These are phyloP conservation scores for Corniculantispora saksenae DNA, from an alignment of 2,329 filamentous ascomycete species.

Conservation along the genomic window DNA sequence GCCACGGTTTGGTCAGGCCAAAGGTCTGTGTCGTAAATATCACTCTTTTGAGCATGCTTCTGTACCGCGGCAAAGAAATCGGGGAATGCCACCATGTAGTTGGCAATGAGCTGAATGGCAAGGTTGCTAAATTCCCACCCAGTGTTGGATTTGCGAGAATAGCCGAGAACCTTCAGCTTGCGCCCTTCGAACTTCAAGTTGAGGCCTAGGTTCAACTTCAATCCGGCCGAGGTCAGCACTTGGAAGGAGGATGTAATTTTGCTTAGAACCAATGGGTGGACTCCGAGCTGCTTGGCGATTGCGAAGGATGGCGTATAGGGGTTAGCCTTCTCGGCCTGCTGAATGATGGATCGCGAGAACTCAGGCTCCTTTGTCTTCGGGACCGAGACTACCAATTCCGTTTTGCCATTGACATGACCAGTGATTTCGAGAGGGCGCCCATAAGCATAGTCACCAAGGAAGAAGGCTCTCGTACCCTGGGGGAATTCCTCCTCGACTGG, in stretches of 20 bases:
- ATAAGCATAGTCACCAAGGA: slow-evolving; percentile 90
- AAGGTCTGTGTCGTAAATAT: slow-evolving; percentile 82
- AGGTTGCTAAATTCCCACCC: slow-evolving; percentile 96
- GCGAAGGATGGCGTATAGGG: slow-evolving; percentile 84
- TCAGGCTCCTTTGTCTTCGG: slow-evolving; percentile 74
- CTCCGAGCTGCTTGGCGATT: slow-evolving; percentile 77
- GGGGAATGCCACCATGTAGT: slow-evolving; percentile 93
- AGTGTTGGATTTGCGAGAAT: slow-evolving; percentile 79
- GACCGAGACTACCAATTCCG: slow-evolving; percentile 75
- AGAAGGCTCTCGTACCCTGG: slow-evolving; percentile 79
- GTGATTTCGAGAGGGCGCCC: slow-evolving; percentile 85
- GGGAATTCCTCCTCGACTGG: slow-evolving; percentile 93
- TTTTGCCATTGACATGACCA: slow-evolving; percentile 71
- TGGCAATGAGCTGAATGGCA: slow-evolving; percentile 75
- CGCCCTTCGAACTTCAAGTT: slow-evolving; percentile 97
- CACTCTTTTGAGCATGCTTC: slow-evolving; percentile 79
- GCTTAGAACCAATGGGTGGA: slow-evolving; percentile 86
- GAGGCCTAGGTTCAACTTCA: slow-evolving; percentile 85
- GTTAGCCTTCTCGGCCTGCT: slow-evolving; percentile 66
- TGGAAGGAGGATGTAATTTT: slow-evolving; percentile 96
- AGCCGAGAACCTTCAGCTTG: slow-evolving; percentile 93
- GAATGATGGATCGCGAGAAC: slow-evolving; percentile 75
- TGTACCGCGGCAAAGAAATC: slow-evolving; percentile 92
- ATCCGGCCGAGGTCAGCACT: slow-evolving; percentile 73
- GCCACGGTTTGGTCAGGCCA: slow-evolving; percentile 74